Percentiles rank a stretch among this genome's conserved stretches.
phyloP scores from a whole-genome alignment of 2,329 filamentous ascomycete species.

The Botrytis sinoallii region DNA sequence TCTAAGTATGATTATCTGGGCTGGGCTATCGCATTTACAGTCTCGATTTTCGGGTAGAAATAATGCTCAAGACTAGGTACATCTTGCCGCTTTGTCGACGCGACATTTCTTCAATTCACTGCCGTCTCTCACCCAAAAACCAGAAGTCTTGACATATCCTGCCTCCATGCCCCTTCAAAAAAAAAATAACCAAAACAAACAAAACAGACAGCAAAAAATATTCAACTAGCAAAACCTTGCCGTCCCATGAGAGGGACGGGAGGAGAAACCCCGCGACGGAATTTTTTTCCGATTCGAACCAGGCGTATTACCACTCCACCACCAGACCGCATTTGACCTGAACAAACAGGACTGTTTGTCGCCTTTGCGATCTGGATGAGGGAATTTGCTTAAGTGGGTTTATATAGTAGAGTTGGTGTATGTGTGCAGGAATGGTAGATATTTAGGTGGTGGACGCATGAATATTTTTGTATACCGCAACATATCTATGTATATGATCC shows the following conservation, averaged over 20 bases:
- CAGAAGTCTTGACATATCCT: neutral
- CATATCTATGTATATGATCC: neutral
- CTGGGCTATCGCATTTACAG: neutral
- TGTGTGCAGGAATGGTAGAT: neutral
- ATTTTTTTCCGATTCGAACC: neutral
- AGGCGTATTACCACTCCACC: neutral
- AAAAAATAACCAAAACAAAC: neutral
- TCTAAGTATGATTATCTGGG: neutral
- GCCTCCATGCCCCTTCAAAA: neutral
- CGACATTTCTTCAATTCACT: neutral
- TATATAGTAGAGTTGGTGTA: neutral
- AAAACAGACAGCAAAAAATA: neutral
- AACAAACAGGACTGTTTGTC: neutral
- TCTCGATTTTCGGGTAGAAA: neutral
- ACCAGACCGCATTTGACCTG: neutral
- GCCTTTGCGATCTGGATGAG: neutral
- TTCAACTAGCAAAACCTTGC: neutral
- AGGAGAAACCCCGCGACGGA: neutral
- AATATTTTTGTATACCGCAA: neutral
- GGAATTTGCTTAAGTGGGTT: neutral
- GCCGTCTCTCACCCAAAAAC: no score
- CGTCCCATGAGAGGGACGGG: neutral
- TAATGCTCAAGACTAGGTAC: neutral
- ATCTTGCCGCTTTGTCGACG: neutral
- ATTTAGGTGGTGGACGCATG: neutral